Base-by-base conservation (phyloP, 768 basidiomycete species). In the Boletus coccyginus region DNA sequence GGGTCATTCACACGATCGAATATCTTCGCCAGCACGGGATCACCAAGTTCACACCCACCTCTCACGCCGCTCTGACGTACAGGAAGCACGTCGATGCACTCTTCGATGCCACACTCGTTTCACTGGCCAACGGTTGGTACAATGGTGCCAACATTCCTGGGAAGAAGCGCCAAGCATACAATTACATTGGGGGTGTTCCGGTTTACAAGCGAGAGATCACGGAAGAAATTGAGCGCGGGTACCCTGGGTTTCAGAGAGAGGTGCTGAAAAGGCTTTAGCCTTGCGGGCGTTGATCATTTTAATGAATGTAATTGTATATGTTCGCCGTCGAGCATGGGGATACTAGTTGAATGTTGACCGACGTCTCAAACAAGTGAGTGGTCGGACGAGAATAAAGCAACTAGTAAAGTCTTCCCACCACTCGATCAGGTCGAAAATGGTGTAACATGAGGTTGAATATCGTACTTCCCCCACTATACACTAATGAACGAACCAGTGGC, bases 231-330 rank as follows among this genome's bases (percentile, higher is more conserved):
- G 55, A 53, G 14, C 32, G 45, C 2, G 61, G 60, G 7, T 62
- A 62, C 21, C 61, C 60, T 1, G 40, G 48, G 19, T 63, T 63
- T 36, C 31, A 56, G 40, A 57, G 46, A n/a, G 62, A 64, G 21
- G 7, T 47, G 1, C 14, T 55, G 0, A 47, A 9, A n/a, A 3
- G 8, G 12, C 39, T 46, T 42, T 46, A 56, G 16, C 4, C 13
- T 19, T 8, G 2, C 7, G 7, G 29, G 21, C 19, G 39, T 32
- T n/a, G 2, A 13, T n/a, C 12, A 9, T 27, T 8, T n/a, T 46
- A 3, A 17, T 32, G 7, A n/a, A 19, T 31, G 13, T 13, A 3
- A 19, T 13, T 21, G 46, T 13, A 21, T 19, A 13, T 31, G 45
- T 29, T n/a, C 31, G 13, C n/a, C 29, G n/a, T 33, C 46, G 46